These are phyloP conservation scores for Botryosphaeria dothidea DNA, from an alignment of 2,329 filamentous ascomycete species.

Conservation along the genomic window DNA sequence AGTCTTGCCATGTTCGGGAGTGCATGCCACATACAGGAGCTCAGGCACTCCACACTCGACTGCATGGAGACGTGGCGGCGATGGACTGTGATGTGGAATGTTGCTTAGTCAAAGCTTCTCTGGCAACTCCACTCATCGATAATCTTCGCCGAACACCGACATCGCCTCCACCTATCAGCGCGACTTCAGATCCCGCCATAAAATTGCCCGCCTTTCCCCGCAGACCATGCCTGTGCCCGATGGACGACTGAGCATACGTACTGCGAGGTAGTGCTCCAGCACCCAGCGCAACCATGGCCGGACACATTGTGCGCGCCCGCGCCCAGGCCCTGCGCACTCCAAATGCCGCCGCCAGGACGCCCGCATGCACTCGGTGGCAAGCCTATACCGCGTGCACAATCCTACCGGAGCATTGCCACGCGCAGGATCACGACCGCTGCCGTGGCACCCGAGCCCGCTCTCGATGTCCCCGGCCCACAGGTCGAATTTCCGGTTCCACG, in stretches of 20 bases:
- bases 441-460: neutral
- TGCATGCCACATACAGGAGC: neutral
- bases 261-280: neutral
- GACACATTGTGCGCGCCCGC: conserved; percentile 15
- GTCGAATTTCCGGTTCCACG: neutral
- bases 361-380: conserved; percentile 3
- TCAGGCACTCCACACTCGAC: neutral
- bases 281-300: conserved; percentile 3
- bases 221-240: neutral
- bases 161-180: conserved; percentile 14
- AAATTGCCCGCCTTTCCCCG: neutral
- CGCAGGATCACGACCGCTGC: neutral
- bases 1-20: neutral
- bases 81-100: neutral
- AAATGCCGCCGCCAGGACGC: neutral
- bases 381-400: neutral
- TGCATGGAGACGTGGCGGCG: neutral
- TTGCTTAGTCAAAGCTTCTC: neutral
- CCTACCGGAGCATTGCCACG: neutral
- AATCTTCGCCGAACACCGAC: neutral
- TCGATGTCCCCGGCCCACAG: neutral
- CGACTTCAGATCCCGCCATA: neutral
- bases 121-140: neutral
- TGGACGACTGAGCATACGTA: neutral
- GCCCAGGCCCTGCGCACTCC: conserved; percentile 6